Evolutionary conservation across 2,329 filamentous ascomycete species (phyloP), one percentile per base, ranked within the genome.

Genomic region (Tolypocladium amazonense): DNA sequence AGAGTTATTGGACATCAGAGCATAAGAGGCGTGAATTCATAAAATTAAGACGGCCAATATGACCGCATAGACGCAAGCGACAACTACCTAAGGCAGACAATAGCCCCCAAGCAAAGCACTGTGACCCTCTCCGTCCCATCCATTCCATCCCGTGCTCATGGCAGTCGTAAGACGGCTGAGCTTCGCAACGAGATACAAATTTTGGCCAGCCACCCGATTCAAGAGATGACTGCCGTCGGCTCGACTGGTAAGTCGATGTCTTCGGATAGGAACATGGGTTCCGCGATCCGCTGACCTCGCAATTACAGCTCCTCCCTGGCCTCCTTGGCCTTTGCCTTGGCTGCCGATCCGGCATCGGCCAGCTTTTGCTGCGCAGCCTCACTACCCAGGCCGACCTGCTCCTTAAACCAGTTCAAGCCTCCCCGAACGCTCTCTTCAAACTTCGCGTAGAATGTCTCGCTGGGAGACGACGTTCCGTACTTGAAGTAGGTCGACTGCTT

Each of bases 401-500:
- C 68, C 57, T 76, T 62, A 59, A 82, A 70, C 82, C 82, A 85
- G 61, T 79, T 76, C 73, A 78, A 80, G 33, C 76, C 74, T 30
- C 73, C 73, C 64, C 76, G 73, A 62, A 79, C 72, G 56, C 71
- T 74, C 63, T 82, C 81, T 60, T 74, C 73, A 60, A 90, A 66
- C 72, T 87, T 88, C 69, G 85, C 86, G 63, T 85, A 82, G 56
- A 90, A 73, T 8, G 87, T 89, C 57, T 79, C 84, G 57, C 81
- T 75, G 18, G 89, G 88, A 35, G 81, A 81, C 11, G 80, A 83
- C 6, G 87, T 89, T 58, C 89, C 89, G 67, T 92, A 89, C 68
- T 82, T 83, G 78, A 91, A 93, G 72, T 88, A 92, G 27, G 87
- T 89, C 27, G 84, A 81, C 67, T 92, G 87, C 71, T 86, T 87